A percentile compares a stretch with the other conserved stretches of the same genome.
phyloP scores from a whole-genome alignment of 2,329 filamentous ascomycete genomes.

The Pseudocercospora fuligena region DNA sequence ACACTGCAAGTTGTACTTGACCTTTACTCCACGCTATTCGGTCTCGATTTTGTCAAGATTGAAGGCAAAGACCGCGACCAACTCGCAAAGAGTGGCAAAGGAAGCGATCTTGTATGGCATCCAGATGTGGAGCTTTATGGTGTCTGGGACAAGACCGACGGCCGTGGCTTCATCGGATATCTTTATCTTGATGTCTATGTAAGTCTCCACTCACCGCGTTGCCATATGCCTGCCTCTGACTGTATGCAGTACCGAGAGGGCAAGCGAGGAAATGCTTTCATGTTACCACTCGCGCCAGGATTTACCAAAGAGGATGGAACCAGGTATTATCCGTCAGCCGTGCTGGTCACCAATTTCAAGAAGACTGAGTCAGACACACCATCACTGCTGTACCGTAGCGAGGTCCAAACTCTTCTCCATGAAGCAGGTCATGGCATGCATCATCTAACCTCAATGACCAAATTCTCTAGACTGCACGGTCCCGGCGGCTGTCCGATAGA shows the following conservation, averaged over 20 bases:
- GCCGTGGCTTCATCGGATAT: conserved; percentile 20
- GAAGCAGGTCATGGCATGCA: conserved; percentile 27
- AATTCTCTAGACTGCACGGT: conserved; percentile 13
- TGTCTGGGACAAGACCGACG: conserved; percentile 19
- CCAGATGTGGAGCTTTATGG: conserved; percentile 22
- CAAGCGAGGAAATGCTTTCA: conserved; percentile 13
- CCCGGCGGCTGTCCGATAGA: conserved; percentile 11
- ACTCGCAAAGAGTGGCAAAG: conserved; percentile 47
- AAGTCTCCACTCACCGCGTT: not conserved
- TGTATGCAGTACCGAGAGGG: not conserved
- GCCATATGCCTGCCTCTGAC: not conserved
- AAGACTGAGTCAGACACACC: conserved; percentile 11
- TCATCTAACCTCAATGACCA: conserved; percentile 8
- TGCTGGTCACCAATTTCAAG: conserved; percentile 12
- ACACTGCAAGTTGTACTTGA: conserved; percentile 17
- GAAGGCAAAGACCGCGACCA: conserved; percentile 65
- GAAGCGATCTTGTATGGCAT: conserved; percentile 21
- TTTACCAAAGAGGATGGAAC: conserved; percentile 11
- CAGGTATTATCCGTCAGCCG: conserved; percentile 15
- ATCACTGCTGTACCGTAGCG: conserved; percentile 10
- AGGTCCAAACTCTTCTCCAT: conserved; percentile 17
- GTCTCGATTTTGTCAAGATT: conserved; percentile 21
- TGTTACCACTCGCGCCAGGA: conserved; percentile 8
- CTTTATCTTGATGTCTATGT: conserved; percentile 25
- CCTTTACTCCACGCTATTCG: conserved; percentile 21